These are phyloP conservation scores for Leishmania guyanensis DNA, from an alignment of 208 protist genomes.

Conservation along the genomic window DNA sequence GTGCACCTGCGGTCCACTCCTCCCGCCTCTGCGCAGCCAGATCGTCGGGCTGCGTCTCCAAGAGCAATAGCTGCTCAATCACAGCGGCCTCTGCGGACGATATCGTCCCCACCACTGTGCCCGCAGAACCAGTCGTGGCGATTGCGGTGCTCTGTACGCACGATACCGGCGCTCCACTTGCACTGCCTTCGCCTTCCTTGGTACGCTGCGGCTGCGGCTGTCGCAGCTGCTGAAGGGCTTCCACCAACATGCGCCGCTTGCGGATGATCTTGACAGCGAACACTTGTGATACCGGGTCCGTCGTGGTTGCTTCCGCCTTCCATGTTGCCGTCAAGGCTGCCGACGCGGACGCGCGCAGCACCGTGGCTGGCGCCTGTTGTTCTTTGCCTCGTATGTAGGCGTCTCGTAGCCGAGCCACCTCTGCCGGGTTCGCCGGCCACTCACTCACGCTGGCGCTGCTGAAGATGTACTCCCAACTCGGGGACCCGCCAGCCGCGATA, in stretches of 20 bases:
- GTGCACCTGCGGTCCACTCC: slow-evolving; percentile 14
- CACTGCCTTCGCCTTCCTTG: neutral
- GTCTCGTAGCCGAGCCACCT: slow-evolving; percentile 14
- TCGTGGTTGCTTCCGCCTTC: neutral
- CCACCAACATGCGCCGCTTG: slow-evolving; percentile 44
- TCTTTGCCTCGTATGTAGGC: slow-evolving; percentile 21
- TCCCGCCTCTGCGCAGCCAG: slow-evolving; percentile 31
- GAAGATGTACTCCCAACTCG: slow-evolving; percentile 12
- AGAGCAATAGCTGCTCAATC: slow-evolving; percentile 35
- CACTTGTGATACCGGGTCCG: neutral
- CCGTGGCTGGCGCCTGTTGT: slow-evolving; percentile 7
- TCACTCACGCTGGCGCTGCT: slow-evolving; percentile 3
- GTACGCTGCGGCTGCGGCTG: slow-evolving; percentile 15
- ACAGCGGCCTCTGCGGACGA: slow-evolving; percentile 20
- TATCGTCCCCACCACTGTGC: neutral
- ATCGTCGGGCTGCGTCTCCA: slow-evolving; percentile 53
- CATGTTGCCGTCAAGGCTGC: neutral
- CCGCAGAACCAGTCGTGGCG: neutral
- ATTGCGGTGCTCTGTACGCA: neutral
- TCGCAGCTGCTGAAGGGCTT: slow-evolving; percentile 22
- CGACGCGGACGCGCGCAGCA: slow-evolving; percentile 12
- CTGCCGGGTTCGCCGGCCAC: slow-evolving; percentile 11
- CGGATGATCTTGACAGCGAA: slow-evolving; percentile 59
- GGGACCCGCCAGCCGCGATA: neutral
- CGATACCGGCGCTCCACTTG: neutral